phyloP scores from a whole-genome alignment of 2,329 filamentous ascomycete species.

The Calonectria multiphialidica region DNA sequence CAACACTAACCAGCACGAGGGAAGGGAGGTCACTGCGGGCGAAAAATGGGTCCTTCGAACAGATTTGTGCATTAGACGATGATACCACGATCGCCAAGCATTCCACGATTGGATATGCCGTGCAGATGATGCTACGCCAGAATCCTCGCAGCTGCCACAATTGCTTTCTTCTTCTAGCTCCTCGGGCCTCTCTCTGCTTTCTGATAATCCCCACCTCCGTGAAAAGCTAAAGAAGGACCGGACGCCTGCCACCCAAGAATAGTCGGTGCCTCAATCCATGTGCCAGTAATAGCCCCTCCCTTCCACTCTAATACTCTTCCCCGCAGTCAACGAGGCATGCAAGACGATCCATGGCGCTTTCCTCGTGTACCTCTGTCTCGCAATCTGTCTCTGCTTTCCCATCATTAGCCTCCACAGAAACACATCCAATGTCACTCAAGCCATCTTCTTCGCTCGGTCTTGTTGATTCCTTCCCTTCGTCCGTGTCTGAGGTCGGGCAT shows the following conservation, averaged over 20 bases:
- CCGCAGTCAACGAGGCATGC: conserved; percentile 24
- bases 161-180: background rate
- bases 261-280: background rate
- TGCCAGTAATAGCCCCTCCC: background rate
- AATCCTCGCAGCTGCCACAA: background rate
- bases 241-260: background rate
- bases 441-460: background rate
- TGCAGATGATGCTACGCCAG: background rate
- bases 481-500: background rate
- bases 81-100: conserved; percentile 27
- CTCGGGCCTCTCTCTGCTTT: background rate
- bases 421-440: background rate
- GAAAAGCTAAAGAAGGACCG: background rate
- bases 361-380: conserved; percentile 15
- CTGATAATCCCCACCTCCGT: background rate
- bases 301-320: conserved; percentile 6
- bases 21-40: conserved; percentile 80
- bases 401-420: background rate
- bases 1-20: conserved; percentile 75
- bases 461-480: background rate
- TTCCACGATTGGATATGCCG: conserved; percentile 13
- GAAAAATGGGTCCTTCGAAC: conserved; percentile 94
- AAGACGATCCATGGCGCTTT: conserved; percentile 38
- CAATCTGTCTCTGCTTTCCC: background rate
- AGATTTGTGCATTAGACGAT: conserved; percentile 78